phyloP scores from a whole-genome alignment of 495 filamentous ascomycete species.

The Polyplosphaeria fusca region DNA sequence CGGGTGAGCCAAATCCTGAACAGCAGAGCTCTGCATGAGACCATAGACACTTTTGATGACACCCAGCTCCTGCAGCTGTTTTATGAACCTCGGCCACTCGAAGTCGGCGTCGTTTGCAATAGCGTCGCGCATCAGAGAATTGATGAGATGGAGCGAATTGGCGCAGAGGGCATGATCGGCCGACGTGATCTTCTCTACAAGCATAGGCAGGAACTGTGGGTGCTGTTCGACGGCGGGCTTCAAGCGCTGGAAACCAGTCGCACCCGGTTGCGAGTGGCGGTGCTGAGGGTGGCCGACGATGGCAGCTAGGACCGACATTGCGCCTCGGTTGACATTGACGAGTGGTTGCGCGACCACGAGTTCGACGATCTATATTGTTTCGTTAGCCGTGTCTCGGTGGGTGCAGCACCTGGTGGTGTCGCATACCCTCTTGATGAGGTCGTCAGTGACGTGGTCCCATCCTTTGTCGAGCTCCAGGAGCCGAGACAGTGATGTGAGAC shows the following conservation, averaged over 20 bases:
- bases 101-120: slow-evolving; percentile 71
- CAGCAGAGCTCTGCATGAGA: slow-evolving; percentile 86
- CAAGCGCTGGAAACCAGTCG: slow-evolving; percentile 64
- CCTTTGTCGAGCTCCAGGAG: slow-evolving; percentile 95
- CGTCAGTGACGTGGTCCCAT: slow-evolving; percentile 76
- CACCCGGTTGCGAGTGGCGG: slow-evolving; percentile 48
- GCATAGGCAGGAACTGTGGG: slow-evolving; percentile 90
- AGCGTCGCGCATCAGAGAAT: slow-evolving; percentile 89
- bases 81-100: slow-evolving; percentile 96
- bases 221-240: slow-evolving; percentile 88
- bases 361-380: slow-evolving; percentile 83
- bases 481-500: slow-evolving; percentile 78
- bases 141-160: slow-evolving; percentile 91
- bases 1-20: slow-evolving; percentile 92
- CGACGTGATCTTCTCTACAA: slow-evolving; percentile 81
- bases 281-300: slow-evolving; percentile 80
- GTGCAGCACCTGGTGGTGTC: too few relatives aligned
- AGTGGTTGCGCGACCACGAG: slow-evolving; percentile 92
- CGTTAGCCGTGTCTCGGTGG: too few relatives aligned
- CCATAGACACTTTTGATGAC: slow-evolving; percentile 86
- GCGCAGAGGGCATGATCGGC: slow-evolving; percentile 96
- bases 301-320: slow-evolving; percentile 92
- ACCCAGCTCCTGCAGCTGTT: slow-evolving; percentile 85
- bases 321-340: slow-evolving; percentile 93
- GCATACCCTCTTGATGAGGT: slow-evolving; percentile 65